Evolutionary conservation across 2,329 filamentous ascomycete genomes (phyloP).

Genomic region (Ramularia endophylla): DNA sequence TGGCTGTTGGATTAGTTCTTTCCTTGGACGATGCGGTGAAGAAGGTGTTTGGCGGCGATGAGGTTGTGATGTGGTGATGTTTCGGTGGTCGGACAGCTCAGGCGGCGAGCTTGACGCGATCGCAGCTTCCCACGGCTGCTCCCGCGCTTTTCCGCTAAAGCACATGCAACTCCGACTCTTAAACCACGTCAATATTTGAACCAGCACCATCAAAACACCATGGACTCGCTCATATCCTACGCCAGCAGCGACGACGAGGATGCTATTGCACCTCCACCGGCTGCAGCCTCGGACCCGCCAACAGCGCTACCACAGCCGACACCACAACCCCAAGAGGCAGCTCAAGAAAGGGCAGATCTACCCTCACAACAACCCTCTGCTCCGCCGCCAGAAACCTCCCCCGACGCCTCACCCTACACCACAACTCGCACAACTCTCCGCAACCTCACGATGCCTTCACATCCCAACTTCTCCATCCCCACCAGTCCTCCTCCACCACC

Average conservation of each 20-base stretch:
- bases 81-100: conserved; percentile 6
- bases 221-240: conserved; percentile 38
- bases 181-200: no score
- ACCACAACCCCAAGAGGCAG: conserved; percentile 9
- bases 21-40: neutral
- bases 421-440: conserved; percentile 58
- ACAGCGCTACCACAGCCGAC: conserved; percentile 8
- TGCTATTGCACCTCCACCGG: conserved; percentile 13
- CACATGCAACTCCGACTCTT: no score
- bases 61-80: conserved; percentile 4
- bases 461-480: conserved; percentile 69
- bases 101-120: conserved; percentile 2
- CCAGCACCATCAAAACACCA: no score
- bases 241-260: conserved; percentile 44
- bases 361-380: conserved; percentile 13
- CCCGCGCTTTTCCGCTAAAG: no score
- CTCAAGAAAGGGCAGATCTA: no score
- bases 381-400: conserved; percentile 3
- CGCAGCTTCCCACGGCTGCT: no score
- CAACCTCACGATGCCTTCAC: conserved; percentile 65
- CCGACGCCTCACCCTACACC: conserved; percentile 59
- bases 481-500: conserved; percentile 57
- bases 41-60: conserved; percentile 2
- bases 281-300: neutral
- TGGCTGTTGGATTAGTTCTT: neutral